Percentiles rank a stretch among this genome's conserved stretches.
Evolutionary conservation across 2,329 filamentous ascomycete genomes (phyloP).

Genomic region (Xylariales sp.): DNA sequence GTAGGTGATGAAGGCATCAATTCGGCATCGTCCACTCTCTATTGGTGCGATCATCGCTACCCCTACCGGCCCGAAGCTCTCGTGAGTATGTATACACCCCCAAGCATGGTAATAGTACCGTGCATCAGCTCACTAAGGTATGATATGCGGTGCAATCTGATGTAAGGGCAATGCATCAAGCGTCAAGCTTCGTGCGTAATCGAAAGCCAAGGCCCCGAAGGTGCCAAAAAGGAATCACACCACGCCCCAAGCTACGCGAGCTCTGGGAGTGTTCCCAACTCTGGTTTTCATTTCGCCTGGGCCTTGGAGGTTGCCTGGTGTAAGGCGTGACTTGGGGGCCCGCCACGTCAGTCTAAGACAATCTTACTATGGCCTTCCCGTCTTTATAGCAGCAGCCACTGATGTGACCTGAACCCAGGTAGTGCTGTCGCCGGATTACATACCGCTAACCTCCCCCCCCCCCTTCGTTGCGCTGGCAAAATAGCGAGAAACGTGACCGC

Average conservation of each 20-base stretch:
- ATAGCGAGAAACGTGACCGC: constrained; percentile 14
- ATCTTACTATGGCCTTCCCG: neutral
- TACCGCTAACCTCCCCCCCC: neutral
- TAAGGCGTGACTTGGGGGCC: constrained; percentile 18
- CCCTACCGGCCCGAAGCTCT: constrained; percentile 18
- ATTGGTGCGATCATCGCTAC: constrained; percentile 22
- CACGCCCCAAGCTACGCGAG: constrained; percentile 18
- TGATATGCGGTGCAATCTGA: constrained; percentile 26
- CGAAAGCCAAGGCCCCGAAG: neutral
- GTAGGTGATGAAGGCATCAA: constrained; percentile 7
- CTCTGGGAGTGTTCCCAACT: neutral
- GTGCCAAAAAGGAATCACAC: constrained; percentile 4
- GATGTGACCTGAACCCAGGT: neutral
- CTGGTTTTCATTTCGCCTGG: constrained; percentile 14
- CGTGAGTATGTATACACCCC: constrained; percentile 12
- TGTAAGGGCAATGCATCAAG: constrained; percentile 31
- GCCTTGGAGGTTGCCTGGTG: constrained; percentile 10
- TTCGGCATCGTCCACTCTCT: neutral
- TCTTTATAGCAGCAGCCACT: constrained; percentile 20
- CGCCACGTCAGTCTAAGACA: constrained; percentile 36
- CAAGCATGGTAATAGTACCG: constrained; percentile 5
- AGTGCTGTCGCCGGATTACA: neutral
- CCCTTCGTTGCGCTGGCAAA: constrained; percentile 13
- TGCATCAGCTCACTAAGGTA: constrained; percentile 26
- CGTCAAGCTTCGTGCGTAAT: constrained; percentile 7